Conservation (phyloP, 345 rosid species). For the Gossypium turneri region DNA sequence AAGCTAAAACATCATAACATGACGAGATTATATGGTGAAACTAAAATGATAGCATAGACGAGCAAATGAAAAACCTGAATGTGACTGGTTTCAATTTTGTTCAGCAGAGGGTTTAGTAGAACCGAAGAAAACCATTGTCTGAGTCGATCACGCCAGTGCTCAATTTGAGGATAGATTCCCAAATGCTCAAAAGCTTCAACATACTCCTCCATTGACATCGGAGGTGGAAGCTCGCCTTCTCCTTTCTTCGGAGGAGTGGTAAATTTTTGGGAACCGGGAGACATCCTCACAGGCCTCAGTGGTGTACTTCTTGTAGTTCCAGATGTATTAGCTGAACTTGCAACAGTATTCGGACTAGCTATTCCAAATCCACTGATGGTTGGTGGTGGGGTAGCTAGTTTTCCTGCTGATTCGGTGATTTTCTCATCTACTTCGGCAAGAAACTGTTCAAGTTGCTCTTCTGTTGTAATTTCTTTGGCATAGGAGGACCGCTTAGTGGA, state of each 20-base stretch:
- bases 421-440: conserved; percentile 76
- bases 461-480: conserved; percentile 69
- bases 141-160: conserved; percentile 82
- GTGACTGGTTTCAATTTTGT: conserved; percentile 83
- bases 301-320: conserved; percentile 88
- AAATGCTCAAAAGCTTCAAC: conserved; percentile 71
- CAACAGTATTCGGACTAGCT: conserved; percentile 61
- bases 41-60: background rate
- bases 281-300: conserved; percentile 86
- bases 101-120: conserved; percentile 68
- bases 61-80: conserved; percentile 45
- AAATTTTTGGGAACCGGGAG: conserved; percentile 94
- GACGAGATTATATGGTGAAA: background rate
- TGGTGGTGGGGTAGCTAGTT: conserved; percentile 72
- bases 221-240: conserved; percentile 83
- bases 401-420: conserved; percentile 72
- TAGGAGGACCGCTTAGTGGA: conserved; percentile 48
- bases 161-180: conserved; percentile 89
- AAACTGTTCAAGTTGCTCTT: conserved; percentile 83
- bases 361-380: conserved; percentile 57
- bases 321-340: conserved; percentile 69
- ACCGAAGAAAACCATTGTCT: conserved; percentile 94
- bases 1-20: background rate
- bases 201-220: conserved; percentile 89
- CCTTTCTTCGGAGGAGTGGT: conserved; percentile 95